Conservation (phyloP, 495 filamentous ascomycete species). For the Tetracladium marchalianum region DNA sequence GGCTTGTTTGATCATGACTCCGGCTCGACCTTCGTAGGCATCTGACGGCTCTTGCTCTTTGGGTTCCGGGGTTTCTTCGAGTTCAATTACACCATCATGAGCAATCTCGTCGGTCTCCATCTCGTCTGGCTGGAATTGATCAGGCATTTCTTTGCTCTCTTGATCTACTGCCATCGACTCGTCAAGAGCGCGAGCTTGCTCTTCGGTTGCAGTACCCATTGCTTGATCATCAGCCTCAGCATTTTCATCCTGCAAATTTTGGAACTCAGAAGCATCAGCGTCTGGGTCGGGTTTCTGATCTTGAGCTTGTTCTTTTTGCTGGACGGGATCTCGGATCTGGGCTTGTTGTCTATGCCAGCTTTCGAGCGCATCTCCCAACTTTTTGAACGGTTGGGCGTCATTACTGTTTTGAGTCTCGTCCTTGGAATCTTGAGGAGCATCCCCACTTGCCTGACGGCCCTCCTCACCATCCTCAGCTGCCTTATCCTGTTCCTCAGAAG, state of each 20-base stretch:
- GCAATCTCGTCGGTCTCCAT: constrained; percentile 43
- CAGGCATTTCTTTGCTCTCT: constrained; percentile 44
- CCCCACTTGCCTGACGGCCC: constrained; percentile 34
- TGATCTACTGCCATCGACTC: constrained; percentile 75
- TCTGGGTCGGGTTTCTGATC: constrained; percentile 32
- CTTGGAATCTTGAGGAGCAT: constrained; percentile 39
- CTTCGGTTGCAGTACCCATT: constrained; percentile 76
- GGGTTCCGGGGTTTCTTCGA: constrained; percentile 19
- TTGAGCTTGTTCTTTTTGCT: constrained; percentile 42
- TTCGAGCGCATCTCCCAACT: constrained; percentile 87
- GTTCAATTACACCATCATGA: constrained; percentile 36
- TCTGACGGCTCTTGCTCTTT: constrained; percentile 20
- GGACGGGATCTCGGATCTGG: constrained; percentile 61
- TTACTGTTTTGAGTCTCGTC: constrained; percentile 33
- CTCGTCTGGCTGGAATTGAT: constrained; percentile 49
- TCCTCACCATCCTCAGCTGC: constrained; percentile 38
- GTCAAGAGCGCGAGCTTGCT: constrained; percentile 74
- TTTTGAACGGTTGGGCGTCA: constrained; percentile 67
- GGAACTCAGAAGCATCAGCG: constrained; percentile 52
- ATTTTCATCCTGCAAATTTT: constrained; percentile 80
- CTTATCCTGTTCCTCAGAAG: constrained; percentile 37
- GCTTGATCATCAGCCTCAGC: constrained; percentile 78
- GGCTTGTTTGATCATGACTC: constrained; percentile 30
- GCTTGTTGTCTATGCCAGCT: constrained; percentile 78
- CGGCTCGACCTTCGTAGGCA: constrained; percentile 21